Conservation (phyloP, 331 rosid species). For the Acacia concinna region DNA sequence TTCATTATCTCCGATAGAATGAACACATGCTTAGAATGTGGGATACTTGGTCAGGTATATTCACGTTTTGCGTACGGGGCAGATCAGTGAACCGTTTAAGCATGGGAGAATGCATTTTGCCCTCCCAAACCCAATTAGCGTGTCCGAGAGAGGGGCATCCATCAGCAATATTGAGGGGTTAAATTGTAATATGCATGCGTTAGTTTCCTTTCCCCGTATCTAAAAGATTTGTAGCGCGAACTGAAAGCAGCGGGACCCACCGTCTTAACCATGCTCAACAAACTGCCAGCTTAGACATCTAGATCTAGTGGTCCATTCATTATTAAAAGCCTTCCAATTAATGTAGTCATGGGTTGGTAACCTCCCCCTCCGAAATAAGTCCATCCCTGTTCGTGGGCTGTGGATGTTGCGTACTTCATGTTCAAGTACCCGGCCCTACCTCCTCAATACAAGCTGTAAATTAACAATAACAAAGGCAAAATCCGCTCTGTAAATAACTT, state of each 20-base stretch:
- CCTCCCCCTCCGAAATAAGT: constrained; percentile 4
- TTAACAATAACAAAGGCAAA: neutral
- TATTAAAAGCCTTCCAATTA: constrained; percentile 18
- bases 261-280: constrained; percentile 44
- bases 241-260: constrained; percentile 40
- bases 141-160: neutral
- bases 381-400: too few relatives aligned
- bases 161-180: constrained; percentile 8
- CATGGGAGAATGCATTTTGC: neutral
- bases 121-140: constrained; percentile 4
- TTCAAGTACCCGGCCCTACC: constrained; percentile 26
- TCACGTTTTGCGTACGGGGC: neutral
- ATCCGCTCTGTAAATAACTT: neutral
- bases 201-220: neutral
- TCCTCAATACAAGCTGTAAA: neutral
- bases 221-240: neutral
- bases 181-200: neutral
- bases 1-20: neutral
- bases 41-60: neutral
- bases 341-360: constrained; percentile 28
- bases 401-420: neutral
- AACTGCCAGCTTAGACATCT: constrained; percentile 32
- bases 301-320: constrained; percentile 34
- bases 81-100: neutral
- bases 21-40: neutral